Percentiles rank a stretch among this genome's conserved stretches.
Evolutionary conservation across 768 basidiomycete genomes (phyloP).

Genomic region (Russula emetica): DNA sequence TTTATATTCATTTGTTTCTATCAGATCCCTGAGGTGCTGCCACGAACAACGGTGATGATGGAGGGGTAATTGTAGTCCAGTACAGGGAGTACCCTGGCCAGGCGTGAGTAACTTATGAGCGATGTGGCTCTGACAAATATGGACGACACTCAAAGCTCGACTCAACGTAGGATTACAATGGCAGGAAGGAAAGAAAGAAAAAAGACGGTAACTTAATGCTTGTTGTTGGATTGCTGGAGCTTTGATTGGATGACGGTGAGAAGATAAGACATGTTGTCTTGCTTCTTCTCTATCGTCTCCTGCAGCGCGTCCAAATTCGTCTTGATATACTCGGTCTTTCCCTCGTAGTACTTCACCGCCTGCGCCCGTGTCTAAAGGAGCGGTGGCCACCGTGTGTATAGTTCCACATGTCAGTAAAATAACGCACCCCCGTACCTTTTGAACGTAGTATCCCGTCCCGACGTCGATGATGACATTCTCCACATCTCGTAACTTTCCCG

Average conservation of each 20-base stretch:
- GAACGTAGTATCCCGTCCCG: conserved; percentile 94
- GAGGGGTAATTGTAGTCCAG: too few relatives aligned
- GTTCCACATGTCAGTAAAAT: background rate
- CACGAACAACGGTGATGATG: too few relatives aligned
- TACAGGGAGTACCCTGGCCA: too few relatives aligned
- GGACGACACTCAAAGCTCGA: too few relatives aligned
- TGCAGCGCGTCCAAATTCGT: conserved; percentile 83
- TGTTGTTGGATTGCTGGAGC: conserved; percentile 36
- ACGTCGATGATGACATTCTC: conserved; percentile 92
- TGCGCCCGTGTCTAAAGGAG: conserved; percentile 69
- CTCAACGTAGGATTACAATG: background rate
- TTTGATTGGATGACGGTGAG: conserved; percentile 69
- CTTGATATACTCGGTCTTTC: conserved; percentile 78
- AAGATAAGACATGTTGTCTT: conserved; percentile 79
- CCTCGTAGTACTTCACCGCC: conserved; percentile 74
- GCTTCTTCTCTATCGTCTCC: conserved; percentile 85
- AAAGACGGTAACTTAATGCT: background rate
- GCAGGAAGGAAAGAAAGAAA: background rate
- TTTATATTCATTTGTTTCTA: too few relatives aligned
- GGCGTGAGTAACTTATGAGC: too few relatives aligned
- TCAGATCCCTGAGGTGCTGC: too few relatives aligned
- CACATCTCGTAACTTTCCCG: conserved; percentile 77
- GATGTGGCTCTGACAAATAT: too few relatives aligned
- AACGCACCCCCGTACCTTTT: conserved; percentile 60
- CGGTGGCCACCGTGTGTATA: background rate